A percentile compares a stretch with the other conserved stretches of the same genome.
Conservation (phyloP, 306 rosid genomes). For the Sechiopsis laciniata region DNA sequence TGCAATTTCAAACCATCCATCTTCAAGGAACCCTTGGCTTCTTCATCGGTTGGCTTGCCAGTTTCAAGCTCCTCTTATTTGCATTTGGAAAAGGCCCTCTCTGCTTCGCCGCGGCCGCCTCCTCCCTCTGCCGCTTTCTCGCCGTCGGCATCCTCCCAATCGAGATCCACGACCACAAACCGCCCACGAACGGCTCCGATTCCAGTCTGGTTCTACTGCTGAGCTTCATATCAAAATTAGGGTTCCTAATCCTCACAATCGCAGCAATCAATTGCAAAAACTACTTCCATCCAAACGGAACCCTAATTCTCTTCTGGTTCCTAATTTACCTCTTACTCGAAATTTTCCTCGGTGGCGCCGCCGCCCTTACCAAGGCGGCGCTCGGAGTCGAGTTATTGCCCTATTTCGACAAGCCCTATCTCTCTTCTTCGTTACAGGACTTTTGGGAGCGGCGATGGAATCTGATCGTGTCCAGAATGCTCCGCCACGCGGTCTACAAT, state of each 20-base stretch:
- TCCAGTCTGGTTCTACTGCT: constrained; percentile 30
- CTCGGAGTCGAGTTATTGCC: constrained; percentile 56
- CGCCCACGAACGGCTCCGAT: constrained; percentile 28
- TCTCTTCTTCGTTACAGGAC: constrained; percentile 59
- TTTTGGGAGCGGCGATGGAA: constrained; percentile 85
- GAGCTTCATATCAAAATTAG: constrained; percentile 13
- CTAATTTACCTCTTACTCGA: constrained; percentile 52
- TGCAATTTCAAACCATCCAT: constrained; percentile 31
- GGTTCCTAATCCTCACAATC: background rate
- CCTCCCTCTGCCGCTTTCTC: constrained; percentile 40
- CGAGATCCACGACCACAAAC: constrained; percentile 30
- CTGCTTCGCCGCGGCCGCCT: constrained; percentile 30
- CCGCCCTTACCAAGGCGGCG: constrained; percentile 30
- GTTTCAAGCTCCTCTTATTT: constrained; percentile 44
- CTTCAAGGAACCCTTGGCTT: constrained; percentile 31
- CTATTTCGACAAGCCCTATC: constrained; percentile 51
- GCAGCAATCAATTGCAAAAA: background rate
- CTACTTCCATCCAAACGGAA: constrained; percentile 34
- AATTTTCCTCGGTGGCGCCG: constrained; percentile 29
- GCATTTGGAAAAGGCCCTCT: constrained; percentile 35
- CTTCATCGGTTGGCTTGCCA: constrained; percentile 39
- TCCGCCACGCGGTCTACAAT: constrained; percentile 45
- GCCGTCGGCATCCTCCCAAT: constrained; percentile 59
- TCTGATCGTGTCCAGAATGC: constrained; percentile 48
- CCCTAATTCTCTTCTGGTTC: constrained; percentile 32